Conservation (phyloP, 805 yeast genomes). For the Candida morakotiae region DNA sequence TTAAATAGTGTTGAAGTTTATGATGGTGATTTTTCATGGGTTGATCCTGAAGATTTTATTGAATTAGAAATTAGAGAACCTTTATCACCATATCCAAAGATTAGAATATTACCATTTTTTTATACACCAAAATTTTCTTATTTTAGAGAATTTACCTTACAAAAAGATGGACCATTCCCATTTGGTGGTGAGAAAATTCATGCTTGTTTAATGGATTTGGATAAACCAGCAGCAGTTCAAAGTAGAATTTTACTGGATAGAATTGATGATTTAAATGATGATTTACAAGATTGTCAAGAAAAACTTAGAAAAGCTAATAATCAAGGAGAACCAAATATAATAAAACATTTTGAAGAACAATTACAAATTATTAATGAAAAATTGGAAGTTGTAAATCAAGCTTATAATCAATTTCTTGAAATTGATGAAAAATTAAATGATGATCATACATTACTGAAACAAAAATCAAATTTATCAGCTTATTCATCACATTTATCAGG, state of each 20-base stretch:
- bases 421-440: slow-evolving; percentile 2
- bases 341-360: slow-evolving; percentile 8
- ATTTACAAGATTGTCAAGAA: slow-evolving; percentile 26
- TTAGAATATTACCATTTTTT: slow-evolving; percentile 44
- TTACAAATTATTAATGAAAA: slow-evolving; percentile 15
- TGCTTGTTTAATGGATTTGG: slow-evolving; percentile 53
- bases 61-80: slow-evolving; percentile 57
- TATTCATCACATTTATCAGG: slow-evolving; percentile 27
- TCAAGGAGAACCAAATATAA: slow-evolving; percentile 7
- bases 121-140: slow-evolving; percentile 59
- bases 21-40: slow-evolving; percentile 50
- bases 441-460: slow-evolving; percentile 7
- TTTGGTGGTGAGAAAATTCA: slow-evolving; percentile 65
- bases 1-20: slow-evolving; percentile 18
- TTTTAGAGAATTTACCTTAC: slow-evolving; percentile 48
- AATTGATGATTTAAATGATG: slow-evolving; percentile 13
- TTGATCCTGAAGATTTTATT: slow-evolving; percentile 68
- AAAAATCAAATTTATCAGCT: slow-evolving; percentile 19
- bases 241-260: slow-evolving; percentile 33
- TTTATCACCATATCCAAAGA: slow-evolving; percentile 36
- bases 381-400: slow-evolving; percentile 20
- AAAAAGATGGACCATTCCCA: slow-evolving; percentile 45
- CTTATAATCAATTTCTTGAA: slow-evolving; percentile 20
- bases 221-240: slow-evolving; percentile 56
- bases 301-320: slow-evolving; percentile 17